Conservation (phyloP, 257 asterid genomes). For the Solanum tarijense region DNA sequence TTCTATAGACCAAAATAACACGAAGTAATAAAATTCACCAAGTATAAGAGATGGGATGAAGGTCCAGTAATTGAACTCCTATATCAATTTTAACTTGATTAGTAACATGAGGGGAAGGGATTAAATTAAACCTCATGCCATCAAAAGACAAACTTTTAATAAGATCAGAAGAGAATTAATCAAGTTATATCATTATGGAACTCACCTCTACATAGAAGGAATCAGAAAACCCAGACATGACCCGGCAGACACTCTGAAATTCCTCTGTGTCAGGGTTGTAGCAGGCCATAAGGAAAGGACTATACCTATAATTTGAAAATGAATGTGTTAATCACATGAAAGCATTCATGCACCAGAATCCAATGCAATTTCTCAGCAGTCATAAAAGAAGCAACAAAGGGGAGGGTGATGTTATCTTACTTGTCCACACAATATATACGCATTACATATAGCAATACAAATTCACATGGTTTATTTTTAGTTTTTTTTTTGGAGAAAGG, state of each 20-base stretch:
- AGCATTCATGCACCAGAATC: neutral
- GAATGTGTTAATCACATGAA: neutral
- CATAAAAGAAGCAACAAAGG: neutral
- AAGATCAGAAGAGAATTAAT: neutral
- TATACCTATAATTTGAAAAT: conserved; percentile 47
- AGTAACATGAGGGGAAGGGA: neutral
- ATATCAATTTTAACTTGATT: neutral
- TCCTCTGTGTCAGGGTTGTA: conserved; percentile 79
- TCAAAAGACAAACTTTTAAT: neutral
- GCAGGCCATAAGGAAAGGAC: conserved; percentile 92
- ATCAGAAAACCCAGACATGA: conserved; percentile 89
- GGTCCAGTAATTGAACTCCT: neutral
- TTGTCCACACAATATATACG: neutral
- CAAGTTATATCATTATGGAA: neutral
- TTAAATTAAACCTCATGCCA: neutral
- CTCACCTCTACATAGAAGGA: conserved; percentile 68
- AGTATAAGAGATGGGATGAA: neutral
- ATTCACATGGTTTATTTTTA: neutral
- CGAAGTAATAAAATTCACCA: neutral
- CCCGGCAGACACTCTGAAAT: conserved; percentile 87
- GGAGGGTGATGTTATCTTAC: neutral
- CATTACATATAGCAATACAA: neutral
- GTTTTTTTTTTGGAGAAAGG: neutral
- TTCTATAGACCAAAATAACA: neutral
- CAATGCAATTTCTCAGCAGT: neutral